Evolutionary conservation across 805 yeast genomes (phyloP), one percentile per base, ranked within the genome.

Genomic region (Myxozyma melibiosi): DNA sequence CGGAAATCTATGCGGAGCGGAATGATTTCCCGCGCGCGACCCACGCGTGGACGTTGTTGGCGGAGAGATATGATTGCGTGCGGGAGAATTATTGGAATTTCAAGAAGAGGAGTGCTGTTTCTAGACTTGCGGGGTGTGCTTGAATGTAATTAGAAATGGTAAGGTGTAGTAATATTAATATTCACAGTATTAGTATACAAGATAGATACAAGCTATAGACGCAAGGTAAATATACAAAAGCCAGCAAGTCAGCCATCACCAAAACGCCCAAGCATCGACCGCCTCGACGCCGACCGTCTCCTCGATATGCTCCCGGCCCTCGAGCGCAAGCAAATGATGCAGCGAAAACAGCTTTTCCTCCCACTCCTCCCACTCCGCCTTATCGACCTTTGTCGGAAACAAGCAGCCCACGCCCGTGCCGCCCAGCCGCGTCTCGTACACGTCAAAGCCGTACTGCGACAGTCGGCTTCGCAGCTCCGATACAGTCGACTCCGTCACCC

Each of bases 381-480:
- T 47, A 13, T 51, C 51, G 14, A 48, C 50, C n/a, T 61, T 62
- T 7, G 57, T 40, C 4, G 71, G 66, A 11, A 67, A 46, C 53
- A 74, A 54, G 31, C 58, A 73, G 1, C 92, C 96, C 24, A 83
- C 96, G 57, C 99, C 99, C 61, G 81, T 83, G 2, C 97, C 98
- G 38, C 98, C 99, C 34, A 92, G 77, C 2, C 82, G 78, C 0
- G 97, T 88, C 67, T 84, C 85, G 67, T 83, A 90, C 9, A 90
- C 83, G 67, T 86, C 88, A 70, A 80, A 91, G 0, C 88, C 88
- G 4, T 71, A 69, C 22, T 78, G 77, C 3, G 72, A 68, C 9
- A 74, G 70, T 34, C 78, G 65, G 18, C 64, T 67, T 14, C 66
- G 63, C 33, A 74, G 67, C 24, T 71, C 71, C 0, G 67, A 66